Evolutionary conservation across 257 asterid species (phyloP), one percentile per base, ranked within the genome.

Genomic region (Capsicum chinense): DNA sequence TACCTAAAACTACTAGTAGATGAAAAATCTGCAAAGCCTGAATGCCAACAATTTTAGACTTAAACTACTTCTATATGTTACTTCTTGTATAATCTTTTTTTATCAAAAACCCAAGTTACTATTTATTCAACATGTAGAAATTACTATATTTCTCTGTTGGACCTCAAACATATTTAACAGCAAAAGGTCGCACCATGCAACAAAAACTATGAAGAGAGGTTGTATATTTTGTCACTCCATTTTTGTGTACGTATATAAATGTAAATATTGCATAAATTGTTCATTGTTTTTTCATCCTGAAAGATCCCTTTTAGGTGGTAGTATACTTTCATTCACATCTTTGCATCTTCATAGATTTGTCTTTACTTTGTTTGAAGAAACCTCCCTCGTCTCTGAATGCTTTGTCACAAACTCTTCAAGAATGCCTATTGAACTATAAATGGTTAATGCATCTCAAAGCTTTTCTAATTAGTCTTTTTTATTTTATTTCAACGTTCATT

Each of bases 341-440:
- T 42, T 54, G n/a, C 74, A 8, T 35, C 58, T 69, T 89, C 85
- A 89, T 11, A 90, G 88, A 56, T 88, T 95, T 78, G 95, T 93
- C 88, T 87, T 93, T 5, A 94, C 93, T 89, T 96, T 94, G 79
- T 83, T 87, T 67, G 91, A 86, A 59, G 94, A 13, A 57, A 96
- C 83, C n/a, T 86, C 92, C 93, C 97, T 92, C 9, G 91, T 87
- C 85, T 84, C 90, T 3, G 98, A 84, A 70, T 98, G 89, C 99
- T 93, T 94, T 0, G 98, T 94, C 86, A 96, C 99, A 21, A 96
- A 96, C 82, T 96, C 99, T 87, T 96, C 99, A 26, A 26, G 1
- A 26, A 26, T 26, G 26, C 26, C 26, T 26, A 26, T 26, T 26
- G 26, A 26, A 26, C 26, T 26, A 26, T 26, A 26, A 26, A 26